Evolutionary conservation across 768 basidiomycete genomes (phyloP).

Genomic region (Neoboletus subvelutipes): DNA sequence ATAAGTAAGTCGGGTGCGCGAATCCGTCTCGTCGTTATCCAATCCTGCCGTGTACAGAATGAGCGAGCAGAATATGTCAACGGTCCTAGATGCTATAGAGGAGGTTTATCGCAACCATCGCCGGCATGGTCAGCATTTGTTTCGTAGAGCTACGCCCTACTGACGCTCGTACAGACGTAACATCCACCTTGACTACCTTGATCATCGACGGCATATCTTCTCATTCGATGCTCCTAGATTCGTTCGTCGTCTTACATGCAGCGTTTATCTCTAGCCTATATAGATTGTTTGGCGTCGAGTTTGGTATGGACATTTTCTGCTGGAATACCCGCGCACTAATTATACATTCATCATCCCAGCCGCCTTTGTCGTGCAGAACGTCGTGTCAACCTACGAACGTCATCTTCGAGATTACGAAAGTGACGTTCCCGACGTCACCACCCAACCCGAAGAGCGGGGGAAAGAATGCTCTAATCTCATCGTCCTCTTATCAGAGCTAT

Average conservation of each 20-base stretch:
- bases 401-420: slow-evolving; percentile 42
- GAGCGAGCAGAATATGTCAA: slow-evolving; percentile 85
- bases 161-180: slow-evolving; percentile 60
- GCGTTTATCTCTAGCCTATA: slow-evolving; percentile 81
- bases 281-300: slow-evolving; percentile 81
- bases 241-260: slow-evolving; percentile 86
- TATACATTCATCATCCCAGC: slow-evolving; percentile 41
- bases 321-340: not conserved
- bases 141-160: not conserved
- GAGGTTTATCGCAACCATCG: slow-evolving; percentile 72
- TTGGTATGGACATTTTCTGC: slow-evolving; percentile 57
- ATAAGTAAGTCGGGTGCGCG: slow-evolving; percentile 52
- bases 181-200: slow-evolving; percentile 70
- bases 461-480: slow-evolving; percentile 92
- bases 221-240: slow-evolving; percentile 80
- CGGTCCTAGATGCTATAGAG: slow-evolving; percentile 73
- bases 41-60: slow-evolving; percentile 47
- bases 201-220: slow-evolving; percentile 78
- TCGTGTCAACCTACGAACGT: slow-evolving; percentile 65
- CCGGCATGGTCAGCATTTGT: slow-evolving; percentile 61
- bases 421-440: slow-evolving; percentile 9
- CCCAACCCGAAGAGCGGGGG: slow-evolving; percentile 45
- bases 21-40: not conserved
- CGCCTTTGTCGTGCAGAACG: slow-evolving; percentile 77
- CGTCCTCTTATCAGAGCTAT: slow-evolving; percentile 85